These are phyloP conservation scores for Dactylellina parvicollis DNA, from an alignment of 2,329 filamentous ascomycete species.

Conservation along the genomic window DNA sequence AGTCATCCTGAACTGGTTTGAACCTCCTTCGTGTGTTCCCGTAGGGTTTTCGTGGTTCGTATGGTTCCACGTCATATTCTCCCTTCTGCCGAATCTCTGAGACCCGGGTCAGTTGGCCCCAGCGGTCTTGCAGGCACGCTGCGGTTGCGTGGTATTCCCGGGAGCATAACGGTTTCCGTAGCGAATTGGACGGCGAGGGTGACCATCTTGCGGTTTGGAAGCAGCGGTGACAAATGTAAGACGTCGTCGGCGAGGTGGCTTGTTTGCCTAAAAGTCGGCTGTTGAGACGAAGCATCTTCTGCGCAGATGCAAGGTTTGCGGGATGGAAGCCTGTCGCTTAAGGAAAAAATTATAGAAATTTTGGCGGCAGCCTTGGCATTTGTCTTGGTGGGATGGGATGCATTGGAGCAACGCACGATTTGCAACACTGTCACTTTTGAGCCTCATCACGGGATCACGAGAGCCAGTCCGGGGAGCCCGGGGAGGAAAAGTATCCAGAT, in stretches of 20 bases:
- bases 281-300: constrained; percentile 50
- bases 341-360: constrained; percentile 25
- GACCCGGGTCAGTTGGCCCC: background rate
- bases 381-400: background rate
- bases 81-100: background rate
- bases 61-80: constrained; percentile 12
- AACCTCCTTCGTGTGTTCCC: constrained; percentile 16
- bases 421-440: constrained; percentile 19
- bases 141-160: constrained; percentile 40
- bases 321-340: constrained; percentile 16
- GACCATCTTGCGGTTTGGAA: constrained; percentile 32
- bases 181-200: constrained; percentile 25
- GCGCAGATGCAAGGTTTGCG: constrained; percentile 31
- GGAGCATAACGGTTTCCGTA: constrained; percentile 9
- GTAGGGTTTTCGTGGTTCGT: constrained; percentile 30
- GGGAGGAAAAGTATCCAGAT: no score
- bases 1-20: constrained; percentile 16
- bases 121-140: constrained; percentile 13
- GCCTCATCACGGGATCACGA: background rate
- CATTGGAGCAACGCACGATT: constrained; percentile 17
- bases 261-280: constrained; percentile 51
- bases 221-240: constrained; percentile 47
- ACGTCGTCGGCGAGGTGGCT: constrained; percentile 50
- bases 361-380: constrained; percentile 9
- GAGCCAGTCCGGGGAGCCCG: no score